Evolutionary conservation across 768 basidiomycete genomes (phyloP).

Genomic region (Asterophora parasitica): DNA sequence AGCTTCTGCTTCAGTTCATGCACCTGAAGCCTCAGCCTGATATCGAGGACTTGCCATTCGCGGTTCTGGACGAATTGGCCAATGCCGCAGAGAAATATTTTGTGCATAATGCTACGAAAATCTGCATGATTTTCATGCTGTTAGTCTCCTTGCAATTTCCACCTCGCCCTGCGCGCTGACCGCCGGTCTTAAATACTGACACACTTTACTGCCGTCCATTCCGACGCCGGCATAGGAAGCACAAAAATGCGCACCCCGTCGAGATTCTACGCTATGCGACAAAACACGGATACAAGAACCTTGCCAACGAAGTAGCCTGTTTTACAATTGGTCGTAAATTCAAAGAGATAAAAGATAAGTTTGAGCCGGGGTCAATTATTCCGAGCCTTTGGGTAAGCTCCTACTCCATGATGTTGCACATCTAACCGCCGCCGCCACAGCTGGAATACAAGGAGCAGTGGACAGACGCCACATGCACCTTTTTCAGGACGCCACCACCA

Average conservation of each 20-base stretch:
- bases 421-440: no score
- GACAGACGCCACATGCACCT: neutral
- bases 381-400: slow-evolving; percentile 1
- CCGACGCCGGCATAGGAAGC: neutral
- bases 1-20: no score
- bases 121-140: slow-evolving; percentile 11
- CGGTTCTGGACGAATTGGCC: neutral
- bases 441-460: slow-evolving; percentile 8
- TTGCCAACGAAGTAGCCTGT: slow-evolving; percentile 4
- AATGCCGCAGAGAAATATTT: slow-evolving; percentile 11
- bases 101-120: slow-evolving; percentile 1
- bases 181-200: no score
- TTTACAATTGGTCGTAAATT: neutral
- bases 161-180: no score
- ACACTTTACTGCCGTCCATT: no score
- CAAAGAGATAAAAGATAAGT: slow-evolving; percentile 1
- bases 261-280: slow-evolving; percentile 4
- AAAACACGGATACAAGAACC: slow-evolving; percentile 4
- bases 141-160: no score
- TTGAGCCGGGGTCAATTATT: neutral
- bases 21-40: no score
- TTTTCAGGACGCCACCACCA: slow-evolving; percentile 2
- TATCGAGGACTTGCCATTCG: neutral
- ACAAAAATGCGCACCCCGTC: neutral
- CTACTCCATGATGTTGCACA: no score